phyloP scores from a whole-genome alignment of 129 eudicot species.

The Tagetes patula region DNA sequence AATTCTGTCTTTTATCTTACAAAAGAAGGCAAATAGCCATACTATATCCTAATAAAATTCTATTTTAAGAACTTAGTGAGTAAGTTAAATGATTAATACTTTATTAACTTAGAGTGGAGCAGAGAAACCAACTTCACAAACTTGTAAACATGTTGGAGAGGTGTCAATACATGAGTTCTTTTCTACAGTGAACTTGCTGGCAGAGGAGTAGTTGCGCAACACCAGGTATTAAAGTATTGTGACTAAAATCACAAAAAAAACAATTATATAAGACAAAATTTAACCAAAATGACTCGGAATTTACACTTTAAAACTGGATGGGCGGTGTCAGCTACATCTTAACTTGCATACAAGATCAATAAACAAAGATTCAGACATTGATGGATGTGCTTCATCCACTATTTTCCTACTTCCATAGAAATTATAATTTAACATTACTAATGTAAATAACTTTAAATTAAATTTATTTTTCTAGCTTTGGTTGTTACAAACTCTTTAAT shows the following conservation, averaged over 20 bases:
- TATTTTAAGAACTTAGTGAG: not conserved
- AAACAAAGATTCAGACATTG: constrained; percentile 30
- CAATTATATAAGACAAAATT: constrained; percentile 23
- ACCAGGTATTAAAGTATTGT: constrained; percentile 9
- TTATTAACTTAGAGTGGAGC: constrained; percentile 34
- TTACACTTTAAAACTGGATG: constrained; percentile 11
- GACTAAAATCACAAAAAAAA: constrained; percentile 22
- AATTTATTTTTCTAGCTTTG: too few species aligned
- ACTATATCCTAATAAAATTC: not conserved
- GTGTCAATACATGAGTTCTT: constrained; percentile 14
- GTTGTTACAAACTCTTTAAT: too few species aligned
- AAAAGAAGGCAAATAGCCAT: constrained; percentile 1
- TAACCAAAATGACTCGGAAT: constrained; percentile 15
- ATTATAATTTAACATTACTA: not conserved
- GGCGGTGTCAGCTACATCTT: constrained; percentile 4
- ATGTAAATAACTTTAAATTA: too few species aligned
- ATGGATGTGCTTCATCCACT: constrained; percentile 32
- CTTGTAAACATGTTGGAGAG: constrained; percentile 14
- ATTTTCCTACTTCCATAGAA: constrained; percentile 1
- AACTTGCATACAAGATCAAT: constrained; percentile 22
- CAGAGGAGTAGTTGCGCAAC: constrained; percentile 31
- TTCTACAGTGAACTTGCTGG: not conserved
- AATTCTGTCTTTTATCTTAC: constrained; percentile 11
- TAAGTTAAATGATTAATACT: not conserved
- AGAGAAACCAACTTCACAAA: constrained; percentile 40